Percentiles rank a stretch among this genome's conserved stretches.
Evolutionary conservation across 2,329 filamentous ascomycete species (phyloP).

Genomic region (Phialemonium atrogriseum): DNA sequence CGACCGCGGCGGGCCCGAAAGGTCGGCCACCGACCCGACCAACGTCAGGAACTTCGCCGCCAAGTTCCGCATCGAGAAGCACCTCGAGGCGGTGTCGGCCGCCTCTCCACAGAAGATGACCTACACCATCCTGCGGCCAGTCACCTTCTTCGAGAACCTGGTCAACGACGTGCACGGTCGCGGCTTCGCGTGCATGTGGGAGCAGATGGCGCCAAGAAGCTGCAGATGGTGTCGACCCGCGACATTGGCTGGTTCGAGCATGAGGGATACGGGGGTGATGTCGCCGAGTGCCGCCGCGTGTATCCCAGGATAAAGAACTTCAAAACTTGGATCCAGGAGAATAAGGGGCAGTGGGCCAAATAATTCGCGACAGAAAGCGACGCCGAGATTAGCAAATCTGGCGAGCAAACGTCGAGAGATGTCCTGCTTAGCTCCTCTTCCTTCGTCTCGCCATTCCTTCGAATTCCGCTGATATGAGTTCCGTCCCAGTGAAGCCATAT

Average conservation of each 20-base stretch:
- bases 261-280: constrained; percentile 24
- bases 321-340: constrained; percentile 13
- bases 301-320: constrained; percentile 18
- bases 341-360: constrained; percentile 9
- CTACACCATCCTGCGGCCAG: constrained; percentile 50
- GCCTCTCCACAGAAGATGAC: constrained; percentile 14
- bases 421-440: no score
- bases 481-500: no score
- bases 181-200: constrained; percentile 22
- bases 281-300: constrained; percentile 14
- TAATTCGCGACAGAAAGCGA: no score
- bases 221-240: constrained; percentile 27
- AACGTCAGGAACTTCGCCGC: constrained; percentile 47
- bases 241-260: constrained; percentile 32
- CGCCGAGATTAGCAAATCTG: no score
- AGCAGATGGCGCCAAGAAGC: constrained; percentile 17
- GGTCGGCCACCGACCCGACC: constrained; percentile 40
- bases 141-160: constrained; percentile 49
- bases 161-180: constrained; percentile 19
- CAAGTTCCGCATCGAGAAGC: constrained; percentile 52
- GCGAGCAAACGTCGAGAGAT: no score
- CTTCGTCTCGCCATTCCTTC: no score
- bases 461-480: no score
- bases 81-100: constrained; percentile 35
- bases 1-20: constrained; percentile 51